phyloP scores from a whole-genome alignment of 2,329 filamentous ascomycete species.

The Colletotrichum neosansevieriae region DNA sequence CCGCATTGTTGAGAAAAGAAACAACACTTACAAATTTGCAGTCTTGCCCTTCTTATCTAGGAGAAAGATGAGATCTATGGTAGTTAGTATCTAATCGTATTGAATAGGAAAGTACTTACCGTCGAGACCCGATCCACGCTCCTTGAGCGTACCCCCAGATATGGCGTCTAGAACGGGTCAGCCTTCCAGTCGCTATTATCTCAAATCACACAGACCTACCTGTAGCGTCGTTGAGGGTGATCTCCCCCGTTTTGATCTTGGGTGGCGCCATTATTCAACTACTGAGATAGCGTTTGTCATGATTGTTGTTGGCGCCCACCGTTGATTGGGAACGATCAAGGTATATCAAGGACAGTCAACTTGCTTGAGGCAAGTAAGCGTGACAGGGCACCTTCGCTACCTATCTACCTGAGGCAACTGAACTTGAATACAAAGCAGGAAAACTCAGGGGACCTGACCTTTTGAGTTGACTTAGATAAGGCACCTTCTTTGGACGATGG shows the following conservation, averaged over 20 bases:
- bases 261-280: slow-evolving; percentile 31
- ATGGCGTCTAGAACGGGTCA: slow-evolving; percentile 45
- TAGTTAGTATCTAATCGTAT: neutral
- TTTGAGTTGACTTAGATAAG: too few species aligned
- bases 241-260: slow-evolving; percentile 34
- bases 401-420: too few species aligned
- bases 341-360: too few species aligned
- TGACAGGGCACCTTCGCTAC: too few species aligned
- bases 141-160: slow-evolving; percentile 48
- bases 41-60: slow-evolving; percentile 51
- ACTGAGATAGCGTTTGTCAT: neutral
- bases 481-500: too few species aligned
- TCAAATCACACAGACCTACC: slow-evolving; percentile 12
- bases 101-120: slow-evolving; percentile 46
- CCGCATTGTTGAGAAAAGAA: too few species aligned
- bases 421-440: too few species aligned
- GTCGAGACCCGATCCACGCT: slow-evolving; percentile 56
- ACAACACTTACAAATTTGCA: slow-evolving; percentile 50
- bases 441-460: too few species aligned
- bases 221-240: slow-evolving; percentile 37
- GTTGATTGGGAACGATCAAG: neutral
- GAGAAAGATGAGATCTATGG: slow-evolving; percentile 52
- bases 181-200: neutral
- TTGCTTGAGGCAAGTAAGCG: too few species aligned
- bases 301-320: neutral